Percentiles rank a stretch among this genome's conserved stretches.
phyloP scores from a whole-genome alignment of 164 flowering plant genomes.

The Sextonia rubra region DNA sequence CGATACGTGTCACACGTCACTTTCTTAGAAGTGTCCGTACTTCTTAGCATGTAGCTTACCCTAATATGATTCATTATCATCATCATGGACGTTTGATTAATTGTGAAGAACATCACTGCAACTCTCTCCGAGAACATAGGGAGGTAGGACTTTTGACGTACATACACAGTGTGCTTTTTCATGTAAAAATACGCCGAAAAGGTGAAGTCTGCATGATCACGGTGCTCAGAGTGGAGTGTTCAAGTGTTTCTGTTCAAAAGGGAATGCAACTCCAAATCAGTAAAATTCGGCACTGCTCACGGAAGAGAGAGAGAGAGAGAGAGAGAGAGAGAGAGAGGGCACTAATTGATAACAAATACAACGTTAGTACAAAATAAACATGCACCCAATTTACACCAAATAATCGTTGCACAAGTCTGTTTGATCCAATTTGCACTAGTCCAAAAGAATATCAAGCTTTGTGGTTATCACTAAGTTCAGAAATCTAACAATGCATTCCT shows the following conservation, averaged over 20 bases:
- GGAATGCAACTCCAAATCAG: not conserved
- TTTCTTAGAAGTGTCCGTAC: too few species aligned
- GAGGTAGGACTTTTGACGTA: constrained; percentile 76
- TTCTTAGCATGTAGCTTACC: too few species aligned
- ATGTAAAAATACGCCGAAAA: constrained; percentile 70
- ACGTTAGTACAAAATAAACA: not conserved
- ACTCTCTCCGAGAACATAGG: constrained; percentile 67
- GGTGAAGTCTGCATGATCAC: constrained; percentile 83
- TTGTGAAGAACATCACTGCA: constrained; percentile 93
- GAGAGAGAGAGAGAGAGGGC: too few species aligned
- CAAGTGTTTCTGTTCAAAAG: constrained; percentile 74
- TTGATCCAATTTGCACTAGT: not conserved
- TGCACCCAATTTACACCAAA: not conserved
- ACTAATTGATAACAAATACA: not conserved
- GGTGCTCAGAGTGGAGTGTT: constrained; percentile 71
- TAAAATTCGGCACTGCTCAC: too few species aligned
- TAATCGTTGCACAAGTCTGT: not conserved
- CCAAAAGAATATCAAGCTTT: not conserved
- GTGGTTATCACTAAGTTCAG: too few species aligned
- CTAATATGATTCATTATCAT: constrained; percentile 66
- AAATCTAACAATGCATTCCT: not conserved
- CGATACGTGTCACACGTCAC: too few species aligned
- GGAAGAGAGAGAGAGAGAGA: too few species aligned
- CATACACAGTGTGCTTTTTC: constrained; percentile 90
- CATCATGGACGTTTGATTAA: constrained; percentile 91